Evolutionary conservation across 1,284 basidiomycete genomes (phyloP).

Genomic region (Sphagnurus paluster): DNA sequence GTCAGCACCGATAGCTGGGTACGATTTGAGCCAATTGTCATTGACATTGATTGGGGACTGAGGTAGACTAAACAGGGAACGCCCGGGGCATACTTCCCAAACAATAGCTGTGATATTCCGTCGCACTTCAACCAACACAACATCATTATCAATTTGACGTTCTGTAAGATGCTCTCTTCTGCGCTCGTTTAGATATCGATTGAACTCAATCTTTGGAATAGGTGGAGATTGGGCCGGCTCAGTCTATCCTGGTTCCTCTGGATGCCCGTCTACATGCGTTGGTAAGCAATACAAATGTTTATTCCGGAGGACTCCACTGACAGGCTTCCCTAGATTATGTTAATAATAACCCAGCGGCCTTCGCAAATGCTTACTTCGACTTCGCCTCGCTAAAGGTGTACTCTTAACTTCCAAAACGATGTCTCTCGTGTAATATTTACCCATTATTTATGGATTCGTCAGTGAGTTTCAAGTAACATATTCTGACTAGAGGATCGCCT

Average conservation of each 20-base stretch:
- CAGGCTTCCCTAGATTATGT: slow-evolving; percentile 30
- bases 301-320: neutral
- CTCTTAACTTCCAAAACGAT: slow-evolving; percentile 10
- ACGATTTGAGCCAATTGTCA: slow-evolving; percentile 12
- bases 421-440: neutral
- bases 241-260: slow-evolving; percentile 23
- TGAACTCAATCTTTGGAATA: slow-evolving; percentile 22
- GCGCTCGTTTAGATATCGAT: neutral
- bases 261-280: slow-evolving; percentile 29
- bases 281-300: slow-evolving; percentile 28
- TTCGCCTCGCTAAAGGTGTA: slow-evolving; percentile 43
- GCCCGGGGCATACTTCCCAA: slow-evolving; percentile 43
- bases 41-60: neutral
- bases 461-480: no score
- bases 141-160: slow-evolving; percentile 46
- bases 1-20: slow-evolving; percentile 48
- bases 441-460: no score
- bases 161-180: slow-evolving; percentile 23
- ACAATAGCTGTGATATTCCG: slow-evolving; percentile 41
- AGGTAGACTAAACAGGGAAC: slow-evolving; percentile 30
- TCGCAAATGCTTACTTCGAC: slow-evolving; percentile 54
- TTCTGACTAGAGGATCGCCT: no score
- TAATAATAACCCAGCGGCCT: slow-evolving; percentile 48
- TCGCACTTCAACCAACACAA: slow-evolving; percentile 43
- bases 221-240: slow-evolving; percentile 40